Conservation (phyloP, 345 rosid genomes). For the Angophora floribunda region DNA sequence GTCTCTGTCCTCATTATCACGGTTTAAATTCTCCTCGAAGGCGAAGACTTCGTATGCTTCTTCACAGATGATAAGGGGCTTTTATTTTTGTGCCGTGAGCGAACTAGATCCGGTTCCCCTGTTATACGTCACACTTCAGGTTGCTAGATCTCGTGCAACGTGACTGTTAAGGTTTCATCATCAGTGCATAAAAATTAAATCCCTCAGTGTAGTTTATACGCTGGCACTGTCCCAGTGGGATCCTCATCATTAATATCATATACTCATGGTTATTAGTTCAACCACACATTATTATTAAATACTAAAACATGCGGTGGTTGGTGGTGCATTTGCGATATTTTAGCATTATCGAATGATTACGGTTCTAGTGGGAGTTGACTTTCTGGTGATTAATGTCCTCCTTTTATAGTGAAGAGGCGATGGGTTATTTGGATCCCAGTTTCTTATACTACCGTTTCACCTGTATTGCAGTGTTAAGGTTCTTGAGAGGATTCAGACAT, state of each 20-base stretch:
- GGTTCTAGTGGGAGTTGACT: neutral
- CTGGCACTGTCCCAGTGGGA: neutral
- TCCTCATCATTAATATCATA: neutral
- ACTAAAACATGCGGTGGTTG: neutral
- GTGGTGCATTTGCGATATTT: neutral
- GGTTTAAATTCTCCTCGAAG: neutral
- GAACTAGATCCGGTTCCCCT: neutral
- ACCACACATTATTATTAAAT: neutral
- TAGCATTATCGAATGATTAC: neutral
- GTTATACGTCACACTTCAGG: neutral
- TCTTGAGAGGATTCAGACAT: slow-evolving; percentile 10
- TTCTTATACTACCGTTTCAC: neutral
- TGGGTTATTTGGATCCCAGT: neutral
- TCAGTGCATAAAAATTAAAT: neutral
- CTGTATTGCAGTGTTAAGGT: neutral
- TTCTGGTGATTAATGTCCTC: neutral
- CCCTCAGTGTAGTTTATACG: neutral
- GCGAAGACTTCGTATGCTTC: neutral
- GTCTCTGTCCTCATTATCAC: neutral
- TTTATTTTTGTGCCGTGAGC: neutral
- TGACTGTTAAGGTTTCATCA: neutral
- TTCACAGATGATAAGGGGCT: neutral
- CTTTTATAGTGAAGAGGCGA: neutral
- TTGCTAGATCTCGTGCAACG: neutral
- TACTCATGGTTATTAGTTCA: neutral